Percentiles rank a stretch among this genome's conserved stretches.
Conservation (phyloP, 192 early-diverging fungal species). For the Phycomyces nitens region DNA sequence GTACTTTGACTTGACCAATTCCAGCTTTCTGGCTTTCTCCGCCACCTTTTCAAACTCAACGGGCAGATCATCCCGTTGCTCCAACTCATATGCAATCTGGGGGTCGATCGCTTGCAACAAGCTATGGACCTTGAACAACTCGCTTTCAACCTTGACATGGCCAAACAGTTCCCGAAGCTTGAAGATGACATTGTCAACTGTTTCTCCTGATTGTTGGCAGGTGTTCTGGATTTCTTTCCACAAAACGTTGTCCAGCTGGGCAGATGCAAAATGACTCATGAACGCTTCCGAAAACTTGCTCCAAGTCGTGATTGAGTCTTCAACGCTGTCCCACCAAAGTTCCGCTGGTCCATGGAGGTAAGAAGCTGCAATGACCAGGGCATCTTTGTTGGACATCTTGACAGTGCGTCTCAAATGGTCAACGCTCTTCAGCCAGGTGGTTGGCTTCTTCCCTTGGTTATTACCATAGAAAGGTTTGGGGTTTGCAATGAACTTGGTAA, state of each 20-base stretch:
- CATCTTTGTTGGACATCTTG: neutral
- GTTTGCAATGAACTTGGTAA: conserved; percentile 2
- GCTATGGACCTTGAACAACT: neutral
- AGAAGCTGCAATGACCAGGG: neutral
- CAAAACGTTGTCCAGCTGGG: neutral
- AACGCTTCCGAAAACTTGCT: neutral
- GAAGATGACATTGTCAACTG: conserved; percentile 2
- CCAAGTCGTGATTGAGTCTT: neutral
- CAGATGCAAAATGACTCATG: neutral
- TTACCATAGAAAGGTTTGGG: neutral
- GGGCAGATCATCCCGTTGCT: neutral
- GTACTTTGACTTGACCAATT: neutral
- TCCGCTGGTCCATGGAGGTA: neutral
- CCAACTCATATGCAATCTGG: conserved; percentile 4
- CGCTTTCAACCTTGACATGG: neutral
- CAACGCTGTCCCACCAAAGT: neutral
- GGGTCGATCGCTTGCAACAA: conserved; percentile 3
- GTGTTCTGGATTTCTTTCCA: neutral
- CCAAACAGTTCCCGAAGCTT: neutral
- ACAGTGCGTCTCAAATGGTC: neutral
- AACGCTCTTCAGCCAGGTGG: neutral
- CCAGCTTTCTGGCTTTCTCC: neutral
- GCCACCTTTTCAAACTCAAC: neutral
- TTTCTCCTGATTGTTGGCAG: neutral
- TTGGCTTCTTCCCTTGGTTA: neutral